A percentile compares a stretch with the other conserved stretches of the same genome.
Conservation (phyloP, 768 basidiomycete genomes). For the Podaxis pistillaris region DNA sequence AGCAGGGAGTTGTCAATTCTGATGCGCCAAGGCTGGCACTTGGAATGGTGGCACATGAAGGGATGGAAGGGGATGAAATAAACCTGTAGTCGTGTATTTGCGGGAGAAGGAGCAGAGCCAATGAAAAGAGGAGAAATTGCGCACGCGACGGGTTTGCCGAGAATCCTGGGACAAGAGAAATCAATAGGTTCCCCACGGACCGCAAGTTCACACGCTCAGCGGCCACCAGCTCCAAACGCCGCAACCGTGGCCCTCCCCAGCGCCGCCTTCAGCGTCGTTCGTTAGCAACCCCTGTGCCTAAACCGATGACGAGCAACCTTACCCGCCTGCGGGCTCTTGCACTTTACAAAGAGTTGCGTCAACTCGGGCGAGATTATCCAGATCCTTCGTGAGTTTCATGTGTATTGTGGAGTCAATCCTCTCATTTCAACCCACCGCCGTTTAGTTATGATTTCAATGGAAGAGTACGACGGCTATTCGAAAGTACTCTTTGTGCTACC, state of each 20-base stretch:
- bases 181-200: background rate
- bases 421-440: constrained; percentile 9
- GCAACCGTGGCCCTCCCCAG: background rate
- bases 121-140: background rate
- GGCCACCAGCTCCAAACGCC: background rate
- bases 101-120: background rate
- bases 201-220: background rate
- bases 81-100: background rate
- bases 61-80: background rate
- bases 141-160: background rate
- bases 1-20: background rate
- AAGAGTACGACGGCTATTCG: constrained; percentile 67
- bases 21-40: background rate
- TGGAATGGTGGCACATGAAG: background rate
- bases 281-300: constrained; percentile 2
- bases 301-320: constrained; percentile 45
- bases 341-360: constrained; percentile 80
- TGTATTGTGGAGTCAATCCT: background rate
- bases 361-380: constrained; percentile 79
- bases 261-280: constrained; percentile 4
- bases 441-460: constrained; percentile 72
- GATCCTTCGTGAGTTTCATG: constrained; percentile 65
- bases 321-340: constrained; percentile 65
- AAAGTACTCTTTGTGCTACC: constrained; percentile 44
- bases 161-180: background rate